Base-by-base conservation (phyloP, 352 stramenopile species). In the Pythium folliculosum region DNA sequence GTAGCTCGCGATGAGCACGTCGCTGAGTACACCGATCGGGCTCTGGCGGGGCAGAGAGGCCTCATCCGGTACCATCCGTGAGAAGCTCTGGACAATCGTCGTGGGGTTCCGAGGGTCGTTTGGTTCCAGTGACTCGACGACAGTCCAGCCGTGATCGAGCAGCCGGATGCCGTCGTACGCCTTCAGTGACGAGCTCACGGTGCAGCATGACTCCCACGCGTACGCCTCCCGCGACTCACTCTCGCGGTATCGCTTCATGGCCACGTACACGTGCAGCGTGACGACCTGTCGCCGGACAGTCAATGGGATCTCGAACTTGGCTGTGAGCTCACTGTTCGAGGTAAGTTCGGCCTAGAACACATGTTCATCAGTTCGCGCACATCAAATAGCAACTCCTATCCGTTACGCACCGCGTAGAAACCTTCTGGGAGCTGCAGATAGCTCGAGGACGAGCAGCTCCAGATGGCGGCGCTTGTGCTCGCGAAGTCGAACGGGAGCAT, bases 1-100 rank as follows among this genome's bases (percentile, higher is more conserved):
- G 45, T 55, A 64, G 57, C 25, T 64, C 10, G 43, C 57, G 32
- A 55, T 64, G 9, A 64, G 8, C 44, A 64, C 45, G 43, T 53
- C 57, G n/a, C 19, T 45, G 21, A 62, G 38, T 6, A 40, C 55
- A 1, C 21, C 40, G 22, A 62, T 52, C 6, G 37, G 38, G 38
- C 40, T 38, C 16, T 50, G 37, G 2, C 9, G 2, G 2, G 23
- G 21, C 8, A 52, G 21, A 14, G 27, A 49, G 0, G 14, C 2
- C 25, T 23, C 25, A 6, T 62, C 38, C 3, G 38, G n/a, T 13
- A 52, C 25, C 7, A 62, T 9, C 22, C 25, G 55, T 13, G 40
- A 62, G n/a, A 37, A 62, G 38, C 38, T 50, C 38, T 52, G 37
- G 3, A 62, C 55, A 22, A 62, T 62, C 23, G 55, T 51, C 55